Conservation (phyloP, 2,329 filamentous ascomycete species). For the Arthroderma uncinatum region DNA sequence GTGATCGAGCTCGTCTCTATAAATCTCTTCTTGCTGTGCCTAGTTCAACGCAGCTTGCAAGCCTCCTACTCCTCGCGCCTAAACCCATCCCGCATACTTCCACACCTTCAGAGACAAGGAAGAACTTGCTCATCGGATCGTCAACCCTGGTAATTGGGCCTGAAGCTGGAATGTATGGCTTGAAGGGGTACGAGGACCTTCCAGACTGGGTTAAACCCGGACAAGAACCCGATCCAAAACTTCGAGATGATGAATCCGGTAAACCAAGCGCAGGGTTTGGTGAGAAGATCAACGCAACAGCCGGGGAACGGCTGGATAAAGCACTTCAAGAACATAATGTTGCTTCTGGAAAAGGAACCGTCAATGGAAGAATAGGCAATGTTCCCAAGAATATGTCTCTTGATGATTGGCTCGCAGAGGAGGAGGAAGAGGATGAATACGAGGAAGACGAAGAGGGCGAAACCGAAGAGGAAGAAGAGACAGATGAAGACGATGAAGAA, state of each 20-base stretch:
- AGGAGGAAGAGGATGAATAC: conserved; percentile 47
- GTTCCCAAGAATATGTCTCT: conserved; percentile 59
- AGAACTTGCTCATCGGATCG: conserved; percentile 67
- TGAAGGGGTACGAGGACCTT: conserved; percentile 66
- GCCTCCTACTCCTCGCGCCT: conserved; percentile 78
- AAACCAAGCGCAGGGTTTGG: conserved; percentile 28
- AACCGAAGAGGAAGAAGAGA: conserved; percentile 37
- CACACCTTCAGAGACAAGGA: conserved; percentile 74
- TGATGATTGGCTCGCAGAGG: conserved; percentile 84
- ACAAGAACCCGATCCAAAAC: conserved; percentile 61
- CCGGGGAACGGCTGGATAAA: conserved; percentile 34
- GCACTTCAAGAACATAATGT: conserved; percentile 34
- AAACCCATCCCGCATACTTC: conserved; percentile 88
- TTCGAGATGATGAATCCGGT: conserved; percentile 51
- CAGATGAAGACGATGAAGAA: conserved; percentile 28
- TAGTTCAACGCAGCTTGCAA: conserved; percentile 67
- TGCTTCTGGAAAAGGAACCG: conserved; percentile 16
- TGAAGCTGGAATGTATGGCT: conserved; percentile 59
- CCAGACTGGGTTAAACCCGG: conserved; percentile 78
- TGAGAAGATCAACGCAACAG: conserved; percentile 39
- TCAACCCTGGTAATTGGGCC: conserved; percentile 74
- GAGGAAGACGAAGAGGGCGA: conserved; percentile 43
- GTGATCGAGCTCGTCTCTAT: conserved; percentile 82
- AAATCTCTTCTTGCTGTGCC: conserved; percentile 70
- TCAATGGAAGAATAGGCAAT: conserved; percentile 18